Evolutionary conservation across 1,284 basidiomycete species (phyloP).

Genomic region (Fomes fomentarius): DNA sequence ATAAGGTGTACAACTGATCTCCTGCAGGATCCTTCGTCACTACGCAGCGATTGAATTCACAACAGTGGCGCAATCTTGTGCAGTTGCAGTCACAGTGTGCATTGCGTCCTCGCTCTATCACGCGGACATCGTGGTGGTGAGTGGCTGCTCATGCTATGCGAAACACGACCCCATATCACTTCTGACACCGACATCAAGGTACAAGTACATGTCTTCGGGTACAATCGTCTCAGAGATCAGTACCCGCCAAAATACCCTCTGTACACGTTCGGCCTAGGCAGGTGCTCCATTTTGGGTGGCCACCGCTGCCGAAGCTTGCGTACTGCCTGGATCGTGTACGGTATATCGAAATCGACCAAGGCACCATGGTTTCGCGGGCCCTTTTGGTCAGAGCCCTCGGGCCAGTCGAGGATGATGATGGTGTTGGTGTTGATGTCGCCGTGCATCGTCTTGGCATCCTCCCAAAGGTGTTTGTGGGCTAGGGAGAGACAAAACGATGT

Average conservation of each 20-base stretch:
- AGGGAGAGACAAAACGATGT: neutral
- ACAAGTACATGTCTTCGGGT: no score
- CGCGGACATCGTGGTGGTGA: no score
- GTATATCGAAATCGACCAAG: constrained; percentile 9
- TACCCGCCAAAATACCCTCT: neutral
- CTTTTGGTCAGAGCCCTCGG: neutral
- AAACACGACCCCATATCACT: no score
- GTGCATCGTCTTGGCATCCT: constrained; percentile 1
- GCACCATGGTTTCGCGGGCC: neutral
- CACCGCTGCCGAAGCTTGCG: neutral
- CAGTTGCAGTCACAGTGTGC: no score
- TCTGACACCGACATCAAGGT: no score
- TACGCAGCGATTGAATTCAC: no score
- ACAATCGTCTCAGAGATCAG: no score
- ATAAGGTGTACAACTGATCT: no score
- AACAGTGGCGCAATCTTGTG: no score
- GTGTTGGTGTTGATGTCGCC: constrained; percentile 14
- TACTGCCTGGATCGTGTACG: neutral
- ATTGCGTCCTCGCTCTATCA: no score
- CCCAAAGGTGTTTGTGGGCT: constrained; percentile 2
- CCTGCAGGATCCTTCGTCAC: no score
- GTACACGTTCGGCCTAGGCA: neutral
- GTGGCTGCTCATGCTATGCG: no score
- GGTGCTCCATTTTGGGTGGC: neutral
- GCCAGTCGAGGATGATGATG: constrained; percentile 8